phyloP scores from a whole-genome alignment of 139 green algal species.

The Chlorella ohadii region DNA sequence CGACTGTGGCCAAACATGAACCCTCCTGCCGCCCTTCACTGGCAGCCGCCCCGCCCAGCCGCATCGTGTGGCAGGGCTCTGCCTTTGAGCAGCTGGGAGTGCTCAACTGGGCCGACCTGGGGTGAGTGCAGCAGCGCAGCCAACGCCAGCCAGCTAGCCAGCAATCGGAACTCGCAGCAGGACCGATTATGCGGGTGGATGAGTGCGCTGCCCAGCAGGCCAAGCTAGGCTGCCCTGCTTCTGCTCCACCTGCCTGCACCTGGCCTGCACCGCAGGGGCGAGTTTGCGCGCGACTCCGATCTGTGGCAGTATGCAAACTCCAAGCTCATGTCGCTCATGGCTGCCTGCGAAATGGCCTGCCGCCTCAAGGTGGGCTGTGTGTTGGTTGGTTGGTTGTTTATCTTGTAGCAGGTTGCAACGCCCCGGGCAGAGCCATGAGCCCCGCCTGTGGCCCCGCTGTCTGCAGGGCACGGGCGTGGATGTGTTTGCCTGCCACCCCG shows the following conservation, averaged over 20 bases:
- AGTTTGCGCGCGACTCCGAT: slow-evolving; percentile 35
- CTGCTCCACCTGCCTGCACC: background rate
- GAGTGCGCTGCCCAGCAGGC: too few species aligned
- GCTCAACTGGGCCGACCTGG: slow-evolving; percentile 46
- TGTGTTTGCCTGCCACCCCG: slow-evolving; percentile 15
- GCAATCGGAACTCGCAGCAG: too few species aligned
- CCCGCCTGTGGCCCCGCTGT: too few species aligned
- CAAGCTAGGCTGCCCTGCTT: too few species aligned
- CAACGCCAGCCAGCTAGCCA: too few species aligned
- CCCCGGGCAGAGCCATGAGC: too few species aligned
- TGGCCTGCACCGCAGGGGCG: slow-evolving; percentile 17
- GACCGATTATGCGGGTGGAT: too few species aligned
- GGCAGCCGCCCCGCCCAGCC: slow-evolving; percentile 24
- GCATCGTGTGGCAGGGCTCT: slow-evolving; percentile 40
- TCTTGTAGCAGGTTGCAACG: too few species aligned
- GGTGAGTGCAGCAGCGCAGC: slow-evolving; percentile 1
- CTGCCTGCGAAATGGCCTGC: slow-evolving; percentile 39
- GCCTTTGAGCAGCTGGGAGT: slow-evolving; percentile 51
- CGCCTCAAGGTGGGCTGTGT: slow-evolving; percentile 52
- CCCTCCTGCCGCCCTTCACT: too few species aligned
- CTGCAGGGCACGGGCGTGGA: slow-evolving; percentile 18
- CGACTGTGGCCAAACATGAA: too few species aligned
- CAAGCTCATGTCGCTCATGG: slow-evolving; percentile 50
- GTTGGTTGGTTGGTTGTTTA: too few species aligned
- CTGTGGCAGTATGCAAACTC: slow-evolving; percentile 41